These are phyloP conservation scores for Neoboletus brunneissimus DNA, from an alignment of 768 basidiomycete species.

Conservation along the genomic window DNA sequence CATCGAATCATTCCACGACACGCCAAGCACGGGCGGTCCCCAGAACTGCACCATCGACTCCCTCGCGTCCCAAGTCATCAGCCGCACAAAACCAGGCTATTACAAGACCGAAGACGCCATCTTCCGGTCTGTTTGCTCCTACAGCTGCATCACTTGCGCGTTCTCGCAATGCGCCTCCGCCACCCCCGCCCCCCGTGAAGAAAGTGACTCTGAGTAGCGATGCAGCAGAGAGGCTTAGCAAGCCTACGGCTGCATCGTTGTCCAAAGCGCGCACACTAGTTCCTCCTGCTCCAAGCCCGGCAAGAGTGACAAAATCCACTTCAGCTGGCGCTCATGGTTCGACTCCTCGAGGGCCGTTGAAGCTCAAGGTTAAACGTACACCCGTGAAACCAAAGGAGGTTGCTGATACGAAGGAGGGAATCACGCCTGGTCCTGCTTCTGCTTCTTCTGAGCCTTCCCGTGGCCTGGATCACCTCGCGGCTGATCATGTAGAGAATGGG, in stretches of 20 bases:
- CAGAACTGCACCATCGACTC: constrained; percentile 32
- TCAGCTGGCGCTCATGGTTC: constrained; percentile 27
- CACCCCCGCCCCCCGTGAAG: constrained; percentile 47
- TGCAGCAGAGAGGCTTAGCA: constrained; percentile 65
- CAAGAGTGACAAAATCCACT: constrained; percentile 30
- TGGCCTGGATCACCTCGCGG: constrained; percentile 19
- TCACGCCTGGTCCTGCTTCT: constrained; percentile 16
- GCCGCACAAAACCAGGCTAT: constrained; percentile 15
- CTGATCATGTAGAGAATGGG: constrained; percentile 25
- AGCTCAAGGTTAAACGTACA: constrained; percentile 25
- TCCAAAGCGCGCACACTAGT: constrained; percentile 51
- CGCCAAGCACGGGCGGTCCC: constrained; percentile 26
- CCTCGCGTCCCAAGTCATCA: constrained; percentile 39
- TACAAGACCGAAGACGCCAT: constrained; percentile 57
- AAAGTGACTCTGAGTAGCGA: constrained; percentile 53
- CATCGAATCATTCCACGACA: constrained; percentile 31
- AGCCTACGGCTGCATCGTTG: constrained; percentile 79
- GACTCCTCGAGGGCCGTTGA: constrained; percentile 30
- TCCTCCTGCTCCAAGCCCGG: constrained; percentile 15
- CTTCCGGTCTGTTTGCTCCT: constrained; percentile 71
- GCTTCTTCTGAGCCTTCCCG: constrained; percentile 26
- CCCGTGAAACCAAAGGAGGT: constrained; percentile 26
- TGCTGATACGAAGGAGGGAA: constrained; percentile 17
- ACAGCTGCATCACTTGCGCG: constrained; percentile 80
- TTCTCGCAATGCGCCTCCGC: constrained; percentile 52